Percentiles rank a stretch among this genome's conserved stretches.
These are phyloP conservation scores for Piper longum DNA, from an alignment of 164 flowering plant species.

Conservation along the genomic window DNA sequence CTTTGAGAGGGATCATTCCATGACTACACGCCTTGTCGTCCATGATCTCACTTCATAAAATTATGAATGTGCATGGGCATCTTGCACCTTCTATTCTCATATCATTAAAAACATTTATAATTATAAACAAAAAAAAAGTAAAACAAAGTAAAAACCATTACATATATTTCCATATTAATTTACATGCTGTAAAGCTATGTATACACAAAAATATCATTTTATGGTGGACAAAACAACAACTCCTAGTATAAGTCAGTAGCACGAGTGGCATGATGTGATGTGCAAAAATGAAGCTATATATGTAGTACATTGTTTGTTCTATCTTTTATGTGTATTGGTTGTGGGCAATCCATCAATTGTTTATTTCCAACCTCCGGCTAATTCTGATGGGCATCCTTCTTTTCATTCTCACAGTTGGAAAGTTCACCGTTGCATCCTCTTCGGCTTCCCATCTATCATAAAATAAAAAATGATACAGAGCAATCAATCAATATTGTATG, in stretches of 20 bases:
- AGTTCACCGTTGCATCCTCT: conserved; percentile 64
- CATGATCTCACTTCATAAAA: no score
- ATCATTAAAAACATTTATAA: no score
- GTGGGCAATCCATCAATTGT: neutral
- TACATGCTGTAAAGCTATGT: neutral
- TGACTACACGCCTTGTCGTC: no score
- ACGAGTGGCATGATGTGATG: neutral
- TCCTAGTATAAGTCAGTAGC: neutral
- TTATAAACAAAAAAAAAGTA: no score
- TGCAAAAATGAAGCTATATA: neutral
- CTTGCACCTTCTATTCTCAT: no score
- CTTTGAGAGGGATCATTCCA: no score
- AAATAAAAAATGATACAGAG: no score
- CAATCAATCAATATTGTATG: neutral
- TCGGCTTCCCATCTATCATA: conserved; percentile 62
- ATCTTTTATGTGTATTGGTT: neutral
- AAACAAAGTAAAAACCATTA: no score
- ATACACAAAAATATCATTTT: no score
- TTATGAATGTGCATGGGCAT: no score
- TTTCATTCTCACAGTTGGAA: conserved; percentile 83
- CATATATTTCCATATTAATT: no score
- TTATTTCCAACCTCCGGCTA: conserved; percentile 9
- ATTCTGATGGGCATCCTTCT: conserved; percentile 72
- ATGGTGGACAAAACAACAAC: no score
- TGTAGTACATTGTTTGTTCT: neutral